A percentile compares a stretch with the other conserved stretches of the same genome.
phyloP scores from a whole-genome alignment of 257 asterid genomes.

The Primulina eburnea region DNA sequence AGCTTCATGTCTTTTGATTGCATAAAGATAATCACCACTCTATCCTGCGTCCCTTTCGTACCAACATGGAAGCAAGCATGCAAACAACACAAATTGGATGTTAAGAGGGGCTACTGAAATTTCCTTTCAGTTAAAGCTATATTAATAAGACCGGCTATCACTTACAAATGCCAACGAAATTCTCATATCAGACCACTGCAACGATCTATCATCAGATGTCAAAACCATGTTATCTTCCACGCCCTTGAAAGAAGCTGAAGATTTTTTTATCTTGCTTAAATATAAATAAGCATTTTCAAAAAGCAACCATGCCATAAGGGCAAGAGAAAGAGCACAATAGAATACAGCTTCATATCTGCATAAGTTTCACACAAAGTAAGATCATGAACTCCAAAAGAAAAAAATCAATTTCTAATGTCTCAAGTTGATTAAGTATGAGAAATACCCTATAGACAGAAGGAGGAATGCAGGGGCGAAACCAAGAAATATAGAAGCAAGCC shows the following conservation, averaged over 20 bases:
- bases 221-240: conserved; percentile 45
- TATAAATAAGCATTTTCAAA: conserved; percentile 67
- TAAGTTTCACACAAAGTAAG: conserved; percentile 16
- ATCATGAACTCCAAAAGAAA: conserved; percentile 18
- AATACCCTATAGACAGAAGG: conserved; percentile 92
- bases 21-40: background rate
- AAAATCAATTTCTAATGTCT: conserved; percentile 1
- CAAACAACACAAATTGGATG: conserved; percentile 6
- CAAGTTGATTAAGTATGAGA: conserved; percentile 23
- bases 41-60: background rate
- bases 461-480: conserved; percentile 97
- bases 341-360: conserved; percentile 95
- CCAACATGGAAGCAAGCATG: background rate
- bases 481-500: conserved; percentile 84
- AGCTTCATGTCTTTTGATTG: background rate
- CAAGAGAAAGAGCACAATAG: conserved; percentile 83
- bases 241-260: conserved; percentile 40
- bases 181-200: conserved; percentile 77
- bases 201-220: conserved; percentile 45
- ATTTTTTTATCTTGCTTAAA: conserved; percentile 38
- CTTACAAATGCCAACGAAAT: conserved; percentile 88
- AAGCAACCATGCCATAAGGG: conserved; percentile 89
- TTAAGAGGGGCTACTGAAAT: background rate
- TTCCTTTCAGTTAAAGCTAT: background rate
- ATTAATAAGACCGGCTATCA: conserved; percentile 12